A percentile compares a stretch with the other conserved stretches of the same genome.
phyloP scores from a whole-genome alignment of 257 asterid genomes.

The Solanum megistacrolobum region DNA sequence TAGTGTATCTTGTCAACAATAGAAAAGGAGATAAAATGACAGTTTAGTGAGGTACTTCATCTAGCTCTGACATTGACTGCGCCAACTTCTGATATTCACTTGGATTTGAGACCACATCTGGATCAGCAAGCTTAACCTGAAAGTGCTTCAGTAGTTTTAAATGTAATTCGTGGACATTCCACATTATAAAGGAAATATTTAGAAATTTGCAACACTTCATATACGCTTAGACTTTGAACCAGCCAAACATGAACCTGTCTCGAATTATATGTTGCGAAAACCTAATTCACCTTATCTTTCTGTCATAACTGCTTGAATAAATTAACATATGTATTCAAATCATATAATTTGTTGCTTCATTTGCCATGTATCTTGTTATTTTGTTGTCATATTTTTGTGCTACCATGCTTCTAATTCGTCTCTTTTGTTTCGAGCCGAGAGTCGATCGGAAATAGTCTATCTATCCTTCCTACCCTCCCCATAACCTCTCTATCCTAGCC shows the following conservation, averaged over 20 bases:
- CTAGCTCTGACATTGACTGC: constrained; percentile 87
- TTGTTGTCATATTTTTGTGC: neutral
- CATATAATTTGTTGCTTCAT: neutral
- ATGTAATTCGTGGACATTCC: neutral
- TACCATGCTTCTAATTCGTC: neutral
- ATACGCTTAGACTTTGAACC: neutral
- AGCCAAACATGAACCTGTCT: neutral
- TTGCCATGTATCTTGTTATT: neutral
- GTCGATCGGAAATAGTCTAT: neutral
- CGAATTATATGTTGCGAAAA: neutral
- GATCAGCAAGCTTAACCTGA: constrained; percentile 89
- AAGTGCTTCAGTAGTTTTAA: neutral
- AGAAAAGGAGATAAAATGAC: neutral
- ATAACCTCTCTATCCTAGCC: neutral
- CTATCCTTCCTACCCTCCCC: neutral
- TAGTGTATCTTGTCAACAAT: neutral
- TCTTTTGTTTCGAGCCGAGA: neutral
- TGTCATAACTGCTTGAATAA: neutral
- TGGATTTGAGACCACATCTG: constrained; percentile 84
- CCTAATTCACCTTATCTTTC: neutral
- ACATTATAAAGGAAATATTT: neutral
- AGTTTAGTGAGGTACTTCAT: constrained; percentile 49
- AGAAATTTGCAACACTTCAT: neutral
- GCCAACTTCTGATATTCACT: constrained; percentile 90
- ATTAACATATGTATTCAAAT: neutral